Evolutionary conservation across 2,329 filamentous ascomycete genomes (phyloP).

Genomic region (Neopestalotiopsis clavispora): DNA sequence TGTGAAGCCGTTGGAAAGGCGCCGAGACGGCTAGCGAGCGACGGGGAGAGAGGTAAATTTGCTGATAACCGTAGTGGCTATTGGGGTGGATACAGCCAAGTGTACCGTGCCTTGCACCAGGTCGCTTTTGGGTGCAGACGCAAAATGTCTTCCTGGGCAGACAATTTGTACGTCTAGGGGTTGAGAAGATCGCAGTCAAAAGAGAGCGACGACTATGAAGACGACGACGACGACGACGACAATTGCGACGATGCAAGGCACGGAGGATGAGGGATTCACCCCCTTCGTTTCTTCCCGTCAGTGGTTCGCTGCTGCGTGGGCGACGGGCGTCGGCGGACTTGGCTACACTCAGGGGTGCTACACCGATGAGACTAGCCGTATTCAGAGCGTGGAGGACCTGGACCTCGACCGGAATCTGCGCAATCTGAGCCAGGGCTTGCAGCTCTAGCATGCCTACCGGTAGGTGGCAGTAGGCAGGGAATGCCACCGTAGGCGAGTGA

Average conservation of each 20-base stretch:
- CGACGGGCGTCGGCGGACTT: slow-evolving; percentile 4
- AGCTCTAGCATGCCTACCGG: slow-evolving; percentile 12
- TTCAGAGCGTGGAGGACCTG: neutral
- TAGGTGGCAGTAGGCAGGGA: neutral
- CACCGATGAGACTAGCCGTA: slow-evolving; percentile 15
- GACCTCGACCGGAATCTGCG: neutral
- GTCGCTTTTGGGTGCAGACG: neutral
- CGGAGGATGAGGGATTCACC: neutral
- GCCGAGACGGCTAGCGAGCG: slow-evolving; percentile 6
- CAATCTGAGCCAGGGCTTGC: neutral
- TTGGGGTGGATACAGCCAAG: neutral
- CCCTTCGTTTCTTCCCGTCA: neutral
- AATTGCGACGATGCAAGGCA: slow-evolving; percentile 9
- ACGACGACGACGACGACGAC: neutral
- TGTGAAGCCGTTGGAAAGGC: slow-evolving; percentile 38
- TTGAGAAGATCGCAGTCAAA: neutral
- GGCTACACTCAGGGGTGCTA: slow-evolving; percentile 14
- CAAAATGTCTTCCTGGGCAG: neutral
- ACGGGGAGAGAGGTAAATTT: slow-evolving; percentile 17
- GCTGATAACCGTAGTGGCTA: slow-evolving; percentile 19
- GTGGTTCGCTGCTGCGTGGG: slow-evolving; percentile 9
- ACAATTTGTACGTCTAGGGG: no score
- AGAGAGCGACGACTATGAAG: neutral
- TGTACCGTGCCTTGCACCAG: slow-evolving; percentile 5
- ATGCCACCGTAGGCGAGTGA: neutral